Conservation (phyloP, 2,329 filamentous ascomycete species). For the Neoarthrinium moseri region DNA sequence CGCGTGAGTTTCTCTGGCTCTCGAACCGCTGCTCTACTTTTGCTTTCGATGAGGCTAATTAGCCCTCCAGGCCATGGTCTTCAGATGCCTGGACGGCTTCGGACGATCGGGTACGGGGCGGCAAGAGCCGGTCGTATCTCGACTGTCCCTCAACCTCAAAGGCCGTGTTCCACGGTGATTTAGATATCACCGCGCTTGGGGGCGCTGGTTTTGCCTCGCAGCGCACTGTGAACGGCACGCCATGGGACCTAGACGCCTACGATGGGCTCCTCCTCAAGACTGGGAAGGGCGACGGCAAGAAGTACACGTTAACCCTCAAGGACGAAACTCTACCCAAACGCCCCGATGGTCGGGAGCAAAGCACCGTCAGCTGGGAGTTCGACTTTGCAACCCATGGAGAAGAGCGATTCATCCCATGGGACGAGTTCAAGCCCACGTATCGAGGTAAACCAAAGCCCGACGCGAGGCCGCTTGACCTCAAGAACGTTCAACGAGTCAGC, state of each 20-base stretch:
- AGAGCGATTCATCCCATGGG: slow-evolving; percentile 60
- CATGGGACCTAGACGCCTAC: slow-evolving; percentile 64
- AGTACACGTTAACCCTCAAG: slow-evolving; percentile 71
- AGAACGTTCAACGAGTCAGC: slow-evolving; percentile 63
- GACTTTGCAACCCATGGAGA: slow-evolving; percentile 50
- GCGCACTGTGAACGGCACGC: slow-evolving; percentile 58
- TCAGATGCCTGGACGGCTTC: slow-evolving; percentile 63
- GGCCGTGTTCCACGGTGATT: slow-evolving; percentile 59
- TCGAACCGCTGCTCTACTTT: too few relatives aligned
- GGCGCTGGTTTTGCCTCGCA: slow-evolving; percentile 83
- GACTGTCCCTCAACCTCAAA: slow-evolving; percentile 22
- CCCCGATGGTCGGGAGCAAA: slow-evolving; percentile 67
- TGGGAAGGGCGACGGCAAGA: slow-evolving; percentile 56
- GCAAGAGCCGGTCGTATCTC: slow-evolving; percentile 59
- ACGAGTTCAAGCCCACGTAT: slow-evolving; percentile 68
- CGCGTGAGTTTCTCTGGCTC: slow-evolving; percentile 3
- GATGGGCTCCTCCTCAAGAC: slow-evolving; percentile 60
- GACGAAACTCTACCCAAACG: slow-evolving; percentile 59
- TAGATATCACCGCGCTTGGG: slow-evolving; percentile 74
- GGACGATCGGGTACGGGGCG: slow-evolving; percentile 77
- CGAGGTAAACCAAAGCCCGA: slow-evolving; percentile 65
- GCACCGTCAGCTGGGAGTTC: slow-evolving; percentile 72
- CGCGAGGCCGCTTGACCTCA: slow-evolving; percentile 56
- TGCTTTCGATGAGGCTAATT: too few relatives aligned
- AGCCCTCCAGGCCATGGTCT: slow-evolving; percentile 57